Conservation (phyloP, 495 filamentous ascomycete genomes). For the Coniosporium apollinis region DNA sequence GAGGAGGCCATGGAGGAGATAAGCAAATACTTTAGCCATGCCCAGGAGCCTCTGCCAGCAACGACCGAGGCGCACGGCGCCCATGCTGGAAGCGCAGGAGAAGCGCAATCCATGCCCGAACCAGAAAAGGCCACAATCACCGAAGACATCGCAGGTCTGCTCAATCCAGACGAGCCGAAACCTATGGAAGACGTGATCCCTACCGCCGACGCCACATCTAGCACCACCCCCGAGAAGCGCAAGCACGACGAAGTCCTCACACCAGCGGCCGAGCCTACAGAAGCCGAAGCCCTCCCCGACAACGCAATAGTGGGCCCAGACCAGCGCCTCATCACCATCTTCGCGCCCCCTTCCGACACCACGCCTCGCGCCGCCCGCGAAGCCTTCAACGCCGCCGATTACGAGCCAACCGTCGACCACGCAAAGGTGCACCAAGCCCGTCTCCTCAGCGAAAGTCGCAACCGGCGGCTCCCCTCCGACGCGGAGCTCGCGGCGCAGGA, state of each 20-base stretch:
- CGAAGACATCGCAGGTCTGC: slow-evolving; percentile 1
- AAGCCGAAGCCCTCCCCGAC: slow-evolving; percentile 5
- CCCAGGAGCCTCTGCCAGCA: slow-evolving; percentile 12
- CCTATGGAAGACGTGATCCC: neutral
- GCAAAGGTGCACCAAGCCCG: slow-evolving; percentile 64
- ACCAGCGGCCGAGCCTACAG: slow-evolving; percentile 8
- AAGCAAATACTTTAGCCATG: slow-evolving; percentile 40
- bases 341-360: slow-evolving; percentile 48
- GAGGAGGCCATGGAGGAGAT: slow-evolving; percentile 79
- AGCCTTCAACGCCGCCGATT: slow-evolving; percentile 53
- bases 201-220: neutral
- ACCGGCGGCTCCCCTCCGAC: slow-evolving; percentile 53
- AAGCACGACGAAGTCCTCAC: slow-evolving; percentile 3
- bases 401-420: slow-evolving; percentile 69
- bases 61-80: slow-evolving; percentile 5
- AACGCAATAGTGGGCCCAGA: slow-evolving; percentile 14
- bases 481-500: slow-evolving; percentile 44
- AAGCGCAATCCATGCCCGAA: slow-evolving; percentile 5
- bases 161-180: neutral
- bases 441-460: slow-evolving; percentile 44
- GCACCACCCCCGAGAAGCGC: neutral
- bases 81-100: slow-evolving; percentile 2
- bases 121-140: slow-evolving; percentile 4
- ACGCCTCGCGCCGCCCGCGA: slow-evolving; percentile 59
- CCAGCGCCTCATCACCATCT: slow-evolving; percentile 49